Base-by-base conservation (phyloP, 2,329 filamentous ascomycete species). In the Colletotrichum simmondsii region DNA sequence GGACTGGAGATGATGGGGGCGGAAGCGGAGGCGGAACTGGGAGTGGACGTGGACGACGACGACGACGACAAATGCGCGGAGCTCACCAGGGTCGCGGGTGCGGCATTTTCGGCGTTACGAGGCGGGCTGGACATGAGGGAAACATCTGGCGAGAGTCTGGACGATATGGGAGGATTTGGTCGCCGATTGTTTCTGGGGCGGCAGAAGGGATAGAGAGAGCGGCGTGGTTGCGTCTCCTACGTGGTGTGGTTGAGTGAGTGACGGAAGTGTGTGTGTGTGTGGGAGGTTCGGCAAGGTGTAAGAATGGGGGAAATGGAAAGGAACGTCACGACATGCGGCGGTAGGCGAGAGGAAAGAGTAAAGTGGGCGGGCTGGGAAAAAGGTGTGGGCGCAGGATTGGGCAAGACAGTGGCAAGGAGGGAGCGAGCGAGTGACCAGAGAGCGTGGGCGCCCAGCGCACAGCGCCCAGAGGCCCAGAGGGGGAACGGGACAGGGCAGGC, bases 51-150 rank as follows among this genome's bases (percentile, higher is more conserved):
- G 59, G 59, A 52, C 42, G 60, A 53, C n/a, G 26, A 46, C 16
- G 60, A 30, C 60, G 46, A 60, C 35, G 73, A 60, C 62, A 46
- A 68, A 61, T 73, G 71, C 69, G 75, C 76, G 74, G 77, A 79
- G 80, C 80, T 87, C 82, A 87, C 80, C 79, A 81, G 79, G 80
- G 81, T 83, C 80, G 85, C 81, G 80, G 79, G 79, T 87, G 87
- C 85, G 87, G 86, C 87, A 89, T 89, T 87, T 87, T 88, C 86
- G 83, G 82, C 81, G 80, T 83, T 81, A 81, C 80, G 80, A 81
- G 83, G 82, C 84, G 84, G 83, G 80, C 81, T 87, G 83, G 87
- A 90, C 88, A 90, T 90, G 88, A 86, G 87, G 84, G 83, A 82
- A 83, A 87, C 88, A 90, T 90, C 82, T 85, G 86, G 85, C 84